A percentile compares a stretch with the other conserved stretches of the same genome.
These are phyloP conservation scores for Sarocladium kiliense DNA, from an alignment of 2,329 filamentous ascomycete species.

Conservation along the genomic window DNA sequence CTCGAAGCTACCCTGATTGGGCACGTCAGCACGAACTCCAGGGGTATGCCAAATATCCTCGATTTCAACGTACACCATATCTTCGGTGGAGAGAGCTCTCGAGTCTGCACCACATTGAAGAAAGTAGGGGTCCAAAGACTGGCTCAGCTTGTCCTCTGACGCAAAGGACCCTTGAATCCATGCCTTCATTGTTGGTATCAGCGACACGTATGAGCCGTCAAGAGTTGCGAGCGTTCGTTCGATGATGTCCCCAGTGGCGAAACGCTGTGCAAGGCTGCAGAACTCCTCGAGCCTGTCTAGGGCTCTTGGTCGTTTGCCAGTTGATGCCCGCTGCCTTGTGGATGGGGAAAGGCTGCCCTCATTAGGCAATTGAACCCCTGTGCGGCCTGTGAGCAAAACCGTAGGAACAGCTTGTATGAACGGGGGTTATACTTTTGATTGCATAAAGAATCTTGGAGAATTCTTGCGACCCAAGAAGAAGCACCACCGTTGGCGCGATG, in stretches of 20 bases:
- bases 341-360: not conserved
- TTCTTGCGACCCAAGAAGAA: not conserved
- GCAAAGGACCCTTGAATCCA: not conserved
- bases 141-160: not conserved
- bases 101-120: not conserved
- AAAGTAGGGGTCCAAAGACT: conserved; percentile 2
- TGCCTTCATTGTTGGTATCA: conserved; percentile 5
- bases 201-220: not conserved
- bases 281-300: not conserved
- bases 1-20: not conserved
- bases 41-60: too few relatives aligned
- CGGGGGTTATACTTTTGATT: not conserved
- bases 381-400: not conserved
- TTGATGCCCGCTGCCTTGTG: not conserved
- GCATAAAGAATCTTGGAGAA: not conserved
- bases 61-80: not conserved
- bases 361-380: not conserved
- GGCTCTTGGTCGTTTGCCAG: not conserved
- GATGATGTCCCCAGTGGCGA: not conserved
- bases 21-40: too few relatives aligned
- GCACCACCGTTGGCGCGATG: not conserved
- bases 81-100: not conserved
- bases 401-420: not conserved
- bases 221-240: not conserved
- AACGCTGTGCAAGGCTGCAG: not conserved